Evolutionary conservation across 176 grass and related monocot species (phyloP).

Genomic region (Aegilops umbellulata): DNA sequence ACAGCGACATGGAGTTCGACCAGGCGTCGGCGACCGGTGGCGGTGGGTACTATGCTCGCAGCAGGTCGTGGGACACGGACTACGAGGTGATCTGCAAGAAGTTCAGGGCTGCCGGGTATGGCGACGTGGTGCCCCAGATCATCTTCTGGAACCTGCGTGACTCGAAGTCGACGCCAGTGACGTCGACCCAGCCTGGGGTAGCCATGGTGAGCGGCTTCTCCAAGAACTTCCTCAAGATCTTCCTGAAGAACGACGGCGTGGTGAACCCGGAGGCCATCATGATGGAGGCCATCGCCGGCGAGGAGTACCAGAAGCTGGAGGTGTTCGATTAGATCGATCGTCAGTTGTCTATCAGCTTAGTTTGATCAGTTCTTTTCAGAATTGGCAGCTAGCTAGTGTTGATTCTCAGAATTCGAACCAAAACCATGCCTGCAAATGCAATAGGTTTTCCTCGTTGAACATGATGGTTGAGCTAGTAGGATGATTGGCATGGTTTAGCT

Average conservation of each 20-base stretch:
- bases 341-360: background rate
- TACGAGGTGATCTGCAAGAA: background rate
- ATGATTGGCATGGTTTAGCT: background rate
- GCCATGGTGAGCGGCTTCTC: conserved; percentile 58
- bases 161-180: background rate
- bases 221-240: conserved; percentile 54
- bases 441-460: background rate
- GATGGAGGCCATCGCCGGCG: conserved; percentile 15
- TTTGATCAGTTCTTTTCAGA: background rate
- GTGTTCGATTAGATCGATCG: background rate
- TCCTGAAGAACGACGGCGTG: conserved; percentile 35
- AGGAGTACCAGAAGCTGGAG: conserved; percentile 8
- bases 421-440: background rate
- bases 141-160: background rate
- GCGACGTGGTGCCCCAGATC: background rate
- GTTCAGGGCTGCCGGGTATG: background rate
- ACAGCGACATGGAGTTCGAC: conserved; percentile 77
- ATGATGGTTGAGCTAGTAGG: background rate
- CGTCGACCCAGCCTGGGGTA: background rate
- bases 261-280: conserved; percentile 1
- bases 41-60: background rate
- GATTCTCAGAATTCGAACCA: background rate
- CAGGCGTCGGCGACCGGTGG: conserved; percentile 1
- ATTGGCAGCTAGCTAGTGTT: background rate
- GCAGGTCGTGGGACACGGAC: background rate